Evolutionary conservation across 164 flowering plant species (phyloP).

Genomic region (Magnolia kwangsiensis): DNA sequence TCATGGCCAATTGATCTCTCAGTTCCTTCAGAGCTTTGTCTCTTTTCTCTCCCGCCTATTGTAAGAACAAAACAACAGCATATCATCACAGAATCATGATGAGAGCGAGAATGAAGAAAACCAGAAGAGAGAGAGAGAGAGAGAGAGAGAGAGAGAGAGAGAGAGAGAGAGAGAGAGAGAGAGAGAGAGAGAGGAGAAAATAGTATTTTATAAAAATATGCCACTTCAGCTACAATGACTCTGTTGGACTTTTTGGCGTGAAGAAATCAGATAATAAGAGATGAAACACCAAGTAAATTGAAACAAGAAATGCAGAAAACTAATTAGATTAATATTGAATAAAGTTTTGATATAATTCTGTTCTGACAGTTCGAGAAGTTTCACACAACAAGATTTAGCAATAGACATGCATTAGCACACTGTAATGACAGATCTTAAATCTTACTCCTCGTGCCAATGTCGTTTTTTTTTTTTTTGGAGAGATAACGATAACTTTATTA

Average conservation of each 20-base stretch:
- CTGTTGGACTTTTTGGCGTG: too few species aligned
- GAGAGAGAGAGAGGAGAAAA: not conserved
- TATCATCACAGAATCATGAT: not conserved
- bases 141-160: not conserved
- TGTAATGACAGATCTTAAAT: not conserved
- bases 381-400: not conserved
- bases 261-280: too few species aligned
- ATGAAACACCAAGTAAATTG: not conserved
- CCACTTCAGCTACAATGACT: too few species aligned
- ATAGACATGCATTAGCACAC: not conserved
- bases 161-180: not conserved
- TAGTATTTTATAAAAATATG: too few species aligned
- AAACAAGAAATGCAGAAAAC: not conserved
- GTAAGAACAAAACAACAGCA: slow-evolving; percentile 1
- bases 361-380: not conserved
- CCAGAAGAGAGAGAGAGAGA: not conserved
- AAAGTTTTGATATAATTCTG: not conserved
- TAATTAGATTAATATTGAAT: too few species aligned
- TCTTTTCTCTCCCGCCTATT: slow-evolving; percentile 79
- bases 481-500: too few species aligned
- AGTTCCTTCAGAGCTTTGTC: slow-evolving; percentile 83
- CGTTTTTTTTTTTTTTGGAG: too few species aligned
- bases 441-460: not conserved
- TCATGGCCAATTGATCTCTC: slow-evolving; percentile 59
- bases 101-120: not conserved